Percentiles rank a stretch among this genome's conserved stretches.
These are phyloP conservation scores for Talaromyces albobiverticillius DNA, from an alignment of 2,329 filamentous ascomycete species.

Conservation along the genomic window DNA sequence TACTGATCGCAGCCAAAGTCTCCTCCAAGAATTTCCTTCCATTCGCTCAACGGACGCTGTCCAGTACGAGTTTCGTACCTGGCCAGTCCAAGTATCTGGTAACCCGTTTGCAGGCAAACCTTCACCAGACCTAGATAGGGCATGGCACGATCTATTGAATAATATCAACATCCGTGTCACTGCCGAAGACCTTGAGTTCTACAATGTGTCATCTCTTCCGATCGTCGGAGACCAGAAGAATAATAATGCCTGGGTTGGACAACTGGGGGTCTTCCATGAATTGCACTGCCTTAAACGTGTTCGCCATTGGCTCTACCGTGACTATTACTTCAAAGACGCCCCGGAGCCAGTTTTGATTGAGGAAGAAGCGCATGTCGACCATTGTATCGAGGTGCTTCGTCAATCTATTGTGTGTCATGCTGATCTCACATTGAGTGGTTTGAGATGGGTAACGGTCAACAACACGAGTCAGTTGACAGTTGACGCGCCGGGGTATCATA, in stretches of 20 bases:
- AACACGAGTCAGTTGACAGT: not conserved
- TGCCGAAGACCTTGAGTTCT: slow-evolving; percentile 1
- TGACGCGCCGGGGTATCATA: not conserved
- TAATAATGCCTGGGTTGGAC: slow-evolving; percentile 1
- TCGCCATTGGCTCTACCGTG: slow-evolving; percentile 13
- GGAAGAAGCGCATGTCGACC: slow-evolving; percentile 7
- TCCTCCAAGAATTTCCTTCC: no score
- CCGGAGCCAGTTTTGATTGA: not conserved
- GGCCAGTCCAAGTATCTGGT: no score
- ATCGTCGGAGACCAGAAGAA: no score
- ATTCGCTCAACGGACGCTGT: no score
- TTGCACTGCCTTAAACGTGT: slow-evolving; percentile 14
- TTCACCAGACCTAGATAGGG: slow-evolving; percentile 3
- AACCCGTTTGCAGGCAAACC: slow-evolving; percentile 4
- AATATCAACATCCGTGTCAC: slow-evolving; percentile 9
- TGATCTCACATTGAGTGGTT: not conserved
- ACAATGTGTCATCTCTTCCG: slow-evolving; percentile 11
- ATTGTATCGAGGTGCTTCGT: slow-evolving; percentile 17
- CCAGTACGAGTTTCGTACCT: no score
- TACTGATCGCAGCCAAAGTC: no score
- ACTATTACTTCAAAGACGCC: slow-evolving; percentile 8
- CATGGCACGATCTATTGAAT: slow-evolving; percentile 4
- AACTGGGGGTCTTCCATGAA: slow-evolving; percentile 12
- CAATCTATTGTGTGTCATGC: slow-evolving; percentile 11
- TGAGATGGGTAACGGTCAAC: not conserved